Percentiles rank a stretch among this genome's conserved stretches.
phyloP scores from a whole-genome alignment of 331 rosid species.

The Rosa hybrid region DNA sequence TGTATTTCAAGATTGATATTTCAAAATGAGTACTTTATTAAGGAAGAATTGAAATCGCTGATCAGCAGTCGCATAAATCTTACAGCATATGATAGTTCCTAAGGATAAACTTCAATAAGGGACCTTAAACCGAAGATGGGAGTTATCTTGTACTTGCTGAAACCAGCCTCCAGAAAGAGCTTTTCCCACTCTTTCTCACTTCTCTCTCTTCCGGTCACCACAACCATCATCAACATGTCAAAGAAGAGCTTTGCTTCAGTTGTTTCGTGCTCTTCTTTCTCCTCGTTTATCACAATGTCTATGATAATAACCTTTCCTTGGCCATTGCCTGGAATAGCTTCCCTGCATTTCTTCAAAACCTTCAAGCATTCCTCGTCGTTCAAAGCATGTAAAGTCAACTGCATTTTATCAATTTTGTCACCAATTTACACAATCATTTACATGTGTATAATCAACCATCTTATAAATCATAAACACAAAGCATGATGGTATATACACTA shows the following conservation, averaged over 20 bases:
- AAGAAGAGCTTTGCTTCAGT: constrained; percentile 37
- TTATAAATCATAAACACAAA: background rate
- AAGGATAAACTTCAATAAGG: constrained; percentile 52
- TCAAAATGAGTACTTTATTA: background rate
- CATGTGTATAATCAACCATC: background rate
- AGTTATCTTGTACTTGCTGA: constrained; percentile 37
- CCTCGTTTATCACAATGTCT: constrained; percentile 42
- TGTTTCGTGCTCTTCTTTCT: constrained; percentile 30
- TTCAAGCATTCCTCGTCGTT: constrained; percentile 44
- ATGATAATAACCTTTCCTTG: constrained; percentile 51
- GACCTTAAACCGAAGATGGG: constrained; percentile 46
- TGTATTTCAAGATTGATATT: background rate
- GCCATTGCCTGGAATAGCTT: constrained; percentile 39
- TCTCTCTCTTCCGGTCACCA: constrained; percentile 48
- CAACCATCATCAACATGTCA: constrained; percentile 44
- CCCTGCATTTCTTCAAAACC: constrained; percentile 51
- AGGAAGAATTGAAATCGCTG: background rate
- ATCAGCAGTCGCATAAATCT: background rate
- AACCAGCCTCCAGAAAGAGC: constrained; percentile 50
- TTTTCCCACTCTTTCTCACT: constrained; percentile 49
- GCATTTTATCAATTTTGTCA: constrained; percentile 1
- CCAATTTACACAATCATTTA: background rate
- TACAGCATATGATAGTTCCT: background rate
- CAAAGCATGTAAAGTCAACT: constrained; percentile 45
- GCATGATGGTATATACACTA: background rate